Percentiles rank a stretch among this genome's conserved stretches.
These are phyloP conservation scores for Leccinum fallax DNA, from an alignment of 1,284 basidiomycete genomes.

Conservation along the genomic window DNA sequence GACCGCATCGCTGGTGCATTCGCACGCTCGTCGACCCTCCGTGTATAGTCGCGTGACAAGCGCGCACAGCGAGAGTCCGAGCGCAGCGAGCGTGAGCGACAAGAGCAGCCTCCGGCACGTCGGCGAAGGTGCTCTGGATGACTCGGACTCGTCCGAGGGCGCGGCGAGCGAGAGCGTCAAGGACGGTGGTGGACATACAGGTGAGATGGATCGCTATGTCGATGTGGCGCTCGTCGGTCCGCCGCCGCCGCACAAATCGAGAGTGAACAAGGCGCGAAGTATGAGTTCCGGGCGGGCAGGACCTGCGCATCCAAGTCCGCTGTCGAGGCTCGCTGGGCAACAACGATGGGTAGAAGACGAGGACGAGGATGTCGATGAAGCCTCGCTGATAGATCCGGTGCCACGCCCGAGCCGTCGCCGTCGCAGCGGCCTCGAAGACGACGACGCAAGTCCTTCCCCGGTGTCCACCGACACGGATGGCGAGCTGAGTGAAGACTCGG, in stretches of 20 bases:
- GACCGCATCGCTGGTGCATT: slow-evolving; percentile 12
- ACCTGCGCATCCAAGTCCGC: slow-evolving; percentile 58
- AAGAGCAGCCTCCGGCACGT: slow-evolving; percentile 53
- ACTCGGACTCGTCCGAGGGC: slow-evolving; percentile 64
- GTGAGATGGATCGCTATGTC: slow-evolving; percentile 23
- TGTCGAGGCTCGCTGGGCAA: slow-evolving; percentile 57
- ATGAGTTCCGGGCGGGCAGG: slow-evolving; percentile 31
- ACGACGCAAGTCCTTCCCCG: slow-evolving; percentile 48
- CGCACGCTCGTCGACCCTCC: slow-evolving; percentile 42
- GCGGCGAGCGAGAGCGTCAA: slow-evolving; percentile 37
- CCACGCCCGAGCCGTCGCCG: slow-evolving; percentile 20
- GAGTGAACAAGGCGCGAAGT: slow-evolving; percentile 35
- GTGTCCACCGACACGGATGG: slow-evolving; percentile 54
- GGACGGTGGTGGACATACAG: slow-evolving; percentile 25
- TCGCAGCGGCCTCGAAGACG: slow-evolving; percentile 39
- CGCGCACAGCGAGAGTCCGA: slow-evolving; percentile 31
- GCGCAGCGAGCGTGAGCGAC: slow-evolving; percentile 39
- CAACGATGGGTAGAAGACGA: slow-evolving; percentile 53
- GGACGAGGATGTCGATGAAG: slow-evolving; percentile 10
- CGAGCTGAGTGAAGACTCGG: slow-evolving; percentile 38
- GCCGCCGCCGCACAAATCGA: not conserved
- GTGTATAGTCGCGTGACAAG: slow-evolving; percentile 33
- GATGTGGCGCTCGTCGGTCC: slow-evolving; percentile 2
- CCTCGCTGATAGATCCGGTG: slow-evolving; percentile 7
- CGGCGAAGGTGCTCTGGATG: slow-evolving; percentile 75